These are phyloP conservation scores for Tephrocybe sp. DNA, from an alignment of 768 basidiomycete genomes.

Conservation along the genomic window DNA sequence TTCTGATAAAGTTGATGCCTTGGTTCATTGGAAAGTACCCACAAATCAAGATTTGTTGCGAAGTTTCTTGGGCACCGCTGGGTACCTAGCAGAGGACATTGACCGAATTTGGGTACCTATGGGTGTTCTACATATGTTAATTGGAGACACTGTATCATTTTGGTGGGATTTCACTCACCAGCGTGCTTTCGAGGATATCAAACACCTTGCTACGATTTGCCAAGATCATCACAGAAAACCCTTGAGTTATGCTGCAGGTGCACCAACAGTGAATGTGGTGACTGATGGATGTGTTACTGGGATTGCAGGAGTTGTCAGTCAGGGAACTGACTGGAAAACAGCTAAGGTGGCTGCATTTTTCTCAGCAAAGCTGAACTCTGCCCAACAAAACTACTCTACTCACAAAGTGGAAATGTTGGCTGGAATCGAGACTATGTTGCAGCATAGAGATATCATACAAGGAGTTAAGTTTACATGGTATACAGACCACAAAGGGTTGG, in stretches of 20 bases:
- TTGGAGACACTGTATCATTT: not conserved
- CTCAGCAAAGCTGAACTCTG: constrained; percentile 19
- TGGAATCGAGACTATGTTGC: constrained; percentile 24
- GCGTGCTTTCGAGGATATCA: not conserved
- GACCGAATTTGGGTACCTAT: not conserved
- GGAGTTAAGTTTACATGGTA: constrained; percentile 22
- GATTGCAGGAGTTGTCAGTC: constrained; percentile 17
- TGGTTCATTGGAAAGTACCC: not conserved
- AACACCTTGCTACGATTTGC: not conserved
- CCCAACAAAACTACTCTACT: constrained; percentile 28
- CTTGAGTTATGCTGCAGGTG: constrained; percentile 15
- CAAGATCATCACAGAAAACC: constrained; percentile 3
- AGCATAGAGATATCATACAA: constrained; percentile 20
- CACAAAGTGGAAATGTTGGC: constrained; percentile 14
- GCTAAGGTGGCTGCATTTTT: constrained; percentile 23
- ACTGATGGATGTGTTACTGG: constrained; percentile 25
- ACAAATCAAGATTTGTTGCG: not conserved
- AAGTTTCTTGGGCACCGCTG: not conserved
- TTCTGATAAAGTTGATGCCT: not conserved
- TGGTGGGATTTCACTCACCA: not conserved
- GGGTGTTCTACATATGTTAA: not conserved
- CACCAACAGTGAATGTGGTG: constrained; percentile 20
- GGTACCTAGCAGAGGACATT: not conserved
- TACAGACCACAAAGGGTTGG: no score
- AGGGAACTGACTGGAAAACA: constrained; percentile 22